These are phyloP conservation scores for Metschnikowia drakensbergensis DNA, from an alignment of 805 yeast genomes.

Conservation along the genomic window DNA sequence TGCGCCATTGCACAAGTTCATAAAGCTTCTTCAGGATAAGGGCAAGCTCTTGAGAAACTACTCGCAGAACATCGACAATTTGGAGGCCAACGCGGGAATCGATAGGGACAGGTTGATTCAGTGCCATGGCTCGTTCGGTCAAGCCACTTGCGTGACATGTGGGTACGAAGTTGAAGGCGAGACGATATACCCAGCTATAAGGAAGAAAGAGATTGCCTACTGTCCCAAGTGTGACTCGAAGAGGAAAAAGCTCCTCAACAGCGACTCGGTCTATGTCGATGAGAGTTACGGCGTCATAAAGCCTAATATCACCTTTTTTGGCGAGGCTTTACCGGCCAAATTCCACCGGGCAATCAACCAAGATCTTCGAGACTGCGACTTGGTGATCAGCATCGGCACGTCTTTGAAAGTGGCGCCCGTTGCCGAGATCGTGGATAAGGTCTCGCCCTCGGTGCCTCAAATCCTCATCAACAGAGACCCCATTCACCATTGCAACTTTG, in stretches of 20 bases:
- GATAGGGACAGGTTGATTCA: slow-evolving; percentile 65
- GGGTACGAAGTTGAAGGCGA: slow-evolving; percentile 62
- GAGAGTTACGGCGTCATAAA: slow-evolving; percentile 77
- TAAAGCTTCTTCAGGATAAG: slow-evolving; percentile 67
- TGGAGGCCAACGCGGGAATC: slow-evolving; percentile 80
- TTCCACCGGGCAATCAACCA: slow-evolving; percentile 58
- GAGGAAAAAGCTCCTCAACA: slow-evolving; percentile 29
- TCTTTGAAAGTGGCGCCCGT: slow-evolving; percentile 92
- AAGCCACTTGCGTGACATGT: slow-evolving; percentile 81
- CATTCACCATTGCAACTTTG: slow-evolving; percentile 73
- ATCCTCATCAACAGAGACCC: slow-evolving; percentile 75
- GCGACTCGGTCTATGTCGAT: slow-evolving; percentile 30
- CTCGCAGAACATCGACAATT: slow-evolving; percentile 87
- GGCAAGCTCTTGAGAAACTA: slow-evolving; percentile 77
- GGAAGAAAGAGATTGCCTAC: slow-evolving; percentile 57
- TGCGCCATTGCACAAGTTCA: slow-evolving; percentile 81
- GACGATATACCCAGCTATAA: slow-evolving; percentile 55
- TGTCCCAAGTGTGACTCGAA: slow-evolving; percentile 63
- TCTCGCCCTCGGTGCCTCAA: slow-evolving; percentile 76
- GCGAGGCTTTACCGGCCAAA: slow-evolving; percentile 71
- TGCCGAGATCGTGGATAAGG: slow-evolving; percentile 73
- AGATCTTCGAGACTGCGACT: slow-evolving; percentile 69
- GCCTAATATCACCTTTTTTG: slow-evolving; percentile 91
- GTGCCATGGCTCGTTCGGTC: slow-evolving; percentile 91
- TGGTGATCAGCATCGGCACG: slow-evolving; percentile 82